These are phyloP conservation scores for Elongisporangium undulatum DNA, from an alignment of 352 stramenopile genomes.

Conservation along the genomic window DNA sequence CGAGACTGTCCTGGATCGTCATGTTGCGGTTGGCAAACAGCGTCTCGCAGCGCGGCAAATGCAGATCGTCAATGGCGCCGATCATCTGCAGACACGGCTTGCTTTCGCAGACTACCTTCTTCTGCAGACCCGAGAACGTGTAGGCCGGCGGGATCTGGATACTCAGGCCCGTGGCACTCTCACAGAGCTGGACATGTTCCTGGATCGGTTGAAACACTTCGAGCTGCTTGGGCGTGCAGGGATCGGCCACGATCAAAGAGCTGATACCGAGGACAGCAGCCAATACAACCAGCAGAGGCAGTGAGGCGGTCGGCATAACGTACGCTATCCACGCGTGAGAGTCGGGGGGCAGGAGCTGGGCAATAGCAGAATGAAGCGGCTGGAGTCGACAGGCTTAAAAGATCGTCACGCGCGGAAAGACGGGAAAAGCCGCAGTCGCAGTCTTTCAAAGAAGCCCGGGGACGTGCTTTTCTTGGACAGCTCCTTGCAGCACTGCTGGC, in stretches of 20 bases:
- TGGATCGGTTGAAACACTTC: constrained; percentile 41
- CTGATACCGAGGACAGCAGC: background rate
- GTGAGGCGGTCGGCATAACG: background rate
- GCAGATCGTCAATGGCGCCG: constrained; percentile 46
- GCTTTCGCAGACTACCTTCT: constrained; percentile 32
- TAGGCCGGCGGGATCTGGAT: constrained; percentile 33
- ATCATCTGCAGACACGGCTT: constrained; percentile 49
- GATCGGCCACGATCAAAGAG: background rate
- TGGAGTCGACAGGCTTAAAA: background rate
- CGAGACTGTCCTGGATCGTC: constrained; percentile 42
- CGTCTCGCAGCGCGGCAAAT: constrained; percentile 44
- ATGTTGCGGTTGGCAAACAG: constrained; percentile 41
- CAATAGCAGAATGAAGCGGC: background rate
- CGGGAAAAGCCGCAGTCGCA: constrained; percentile 33
- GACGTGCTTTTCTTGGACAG: constrained; percentile 15
- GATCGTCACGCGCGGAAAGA: constrained; percentile 9
- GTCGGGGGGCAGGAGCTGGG: background rate
- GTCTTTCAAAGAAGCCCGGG: constrained; percentile 34
- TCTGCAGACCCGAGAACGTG: constrained; percentile 22
- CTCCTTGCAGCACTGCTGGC: constrained; percentile 31
- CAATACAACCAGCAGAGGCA: constrained; percentile 9
- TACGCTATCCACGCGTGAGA: constrained; percentile 1
- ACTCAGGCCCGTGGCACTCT: constrained; percentile 26
- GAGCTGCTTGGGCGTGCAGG: constrained; percentile 33
- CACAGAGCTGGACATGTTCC: constrained; percentile 30